Percentiles rank a stretch among this genome's conserved stretches.
Conservation (phyloP, 2,329 filamentous ascomycete genomes). For the Byssochlamys sp. region DNA sequence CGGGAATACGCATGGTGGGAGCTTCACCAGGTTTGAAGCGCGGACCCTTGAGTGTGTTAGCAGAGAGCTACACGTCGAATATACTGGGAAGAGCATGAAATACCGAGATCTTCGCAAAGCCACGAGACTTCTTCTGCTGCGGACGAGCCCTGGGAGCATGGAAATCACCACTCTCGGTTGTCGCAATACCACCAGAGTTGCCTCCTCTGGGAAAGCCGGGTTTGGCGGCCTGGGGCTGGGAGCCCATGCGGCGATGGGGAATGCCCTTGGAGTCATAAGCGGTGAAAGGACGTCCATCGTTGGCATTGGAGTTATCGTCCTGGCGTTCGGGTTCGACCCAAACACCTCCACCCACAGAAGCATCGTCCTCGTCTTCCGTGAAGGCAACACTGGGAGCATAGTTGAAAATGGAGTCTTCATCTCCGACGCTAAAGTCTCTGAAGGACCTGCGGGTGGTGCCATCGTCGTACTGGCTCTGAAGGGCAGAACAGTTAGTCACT, state of each 20-base stretch:
- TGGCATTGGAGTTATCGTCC: conserved; percentile 1
- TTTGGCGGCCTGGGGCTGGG: conserved; percentile 5
- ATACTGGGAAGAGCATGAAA: not conserved
- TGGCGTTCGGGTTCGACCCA: conserved; percentile 10
- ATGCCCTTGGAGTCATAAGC: conserved; percentile 13
- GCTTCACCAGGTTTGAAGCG: conserved; percentile 12
- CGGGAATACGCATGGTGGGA: conserved; percentile 10
- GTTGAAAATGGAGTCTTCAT: not conserved
- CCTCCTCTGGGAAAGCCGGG: conserved; percentile 9
- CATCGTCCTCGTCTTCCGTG: conserved; percentile 7
- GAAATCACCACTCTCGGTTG: not conserved
- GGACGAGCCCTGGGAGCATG: not conserved
- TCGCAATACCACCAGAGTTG: conserved; percentile 8
- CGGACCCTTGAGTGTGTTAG: conserved; percentile 11
- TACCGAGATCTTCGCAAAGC: conserved; percentile 18
- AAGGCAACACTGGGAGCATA: not conserved
- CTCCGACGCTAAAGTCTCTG: conserved; percentile 1
- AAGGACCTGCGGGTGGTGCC: conserved; percentile 4
- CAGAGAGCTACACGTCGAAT: not conserved
- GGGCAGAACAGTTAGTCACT: conserved; percentile 3
- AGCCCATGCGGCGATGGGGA: conserved; percentile 7
- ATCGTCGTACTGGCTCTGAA: conserved; percentile 10
- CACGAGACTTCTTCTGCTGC: conserved; percentile 6
- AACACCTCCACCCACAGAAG: conserved; percentile 10
- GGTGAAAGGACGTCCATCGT: conserved; percentile 8